Base-by-base conservation (phyloP, 1,284 basidiomycete genomes). In the Salmacisia buchloeana region DNA sequence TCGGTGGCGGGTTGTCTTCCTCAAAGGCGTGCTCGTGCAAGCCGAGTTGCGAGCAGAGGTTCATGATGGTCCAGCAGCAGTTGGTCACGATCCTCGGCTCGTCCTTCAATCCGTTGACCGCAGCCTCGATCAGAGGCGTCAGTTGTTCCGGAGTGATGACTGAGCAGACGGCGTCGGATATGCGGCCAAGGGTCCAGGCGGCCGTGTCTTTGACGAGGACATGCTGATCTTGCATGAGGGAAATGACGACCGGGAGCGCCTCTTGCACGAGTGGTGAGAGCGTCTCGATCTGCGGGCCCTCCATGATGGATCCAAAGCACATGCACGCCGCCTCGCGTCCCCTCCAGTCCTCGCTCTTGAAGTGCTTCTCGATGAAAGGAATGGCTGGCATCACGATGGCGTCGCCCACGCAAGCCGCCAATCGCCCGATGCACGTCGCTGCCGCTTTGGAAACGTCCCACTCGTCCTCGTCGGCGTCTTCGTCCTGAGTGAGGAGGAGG, bases 361-460 rank as follows among this genome's bases (percentile, higher is more conserved):
- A 97, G 83, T 97, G 89, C 31, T 87, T 87, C 82, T 98, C 96
- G 74, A 99, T 96, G 84, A 97, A 99, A 2, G 96, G 94, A 66
- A 99, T 93, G 61, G 97, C 91, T 5, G 89, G 87, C 5, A 89
- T 87, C 9, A 98, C 94, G 70, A 99, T 91, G 25, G 86, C 84
- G 80, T 98, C 94, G 63, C 89, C 86, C 15, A 97, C 92, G 39
- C 93, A 91, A 70, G 89, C 88, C 0, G 96, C 92, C 62, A 98
- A 86, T 43, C 94, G 87, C 39, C 87, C 85, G 57, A 98, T 84
- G 80, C 93, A 97, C 1, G 92, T 94, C 27, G 89, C 92, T n/a
- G 92, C 93, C 21, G 96, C 92, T 92, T 97, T 97, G 31, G 92
- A 89, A 49, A 94, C 88, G 75, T 94, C 96, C 96, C 94, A 99